These are phyloP conservation scores for Neoboletus subvelutipes DNA, from an alignment of 768 basidiomycete species.

Conservation along the genomic window DNA sequence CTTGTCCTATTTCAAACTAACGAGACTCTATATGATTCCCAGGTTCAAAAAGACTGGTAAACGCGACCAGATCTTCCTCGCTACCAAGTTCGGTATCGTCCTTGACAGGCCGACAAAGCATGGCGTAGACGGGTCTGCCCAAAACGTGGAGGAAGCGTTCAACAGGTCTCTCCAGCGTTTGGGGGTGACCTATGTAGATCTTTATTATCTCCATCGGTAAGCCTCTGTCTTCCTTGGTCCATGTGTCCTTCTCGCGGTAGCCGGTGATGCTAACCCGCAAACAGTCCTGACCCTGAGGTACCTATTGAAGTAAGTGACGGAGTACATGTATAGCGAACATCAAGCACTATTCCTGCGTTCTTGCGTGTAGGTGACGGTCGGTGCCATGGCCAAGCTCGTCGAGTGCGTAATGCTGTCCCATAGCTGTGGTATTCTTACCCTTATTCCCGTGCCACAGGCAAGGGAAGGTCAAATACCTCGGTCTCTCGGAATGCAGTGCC, in stretches of 20 bases:
- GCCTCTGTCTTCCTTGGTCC: background rate
- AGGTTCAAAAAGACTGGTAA: constrained; percentile 50
- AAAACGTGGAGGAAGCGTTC: constrained; percentile 39
- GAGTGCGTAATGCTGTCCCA: constrained; percentile 35
- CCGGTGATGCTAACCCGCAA: background rate
- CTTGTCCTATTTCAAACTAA: no score
- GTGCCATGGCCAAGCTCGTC: constrained; percentile 52
- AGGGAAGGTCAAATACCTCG: constrained; percentile 48
- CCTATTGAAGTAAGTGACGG: constrained; percentile 45
- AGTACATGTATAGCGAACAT: background rate
- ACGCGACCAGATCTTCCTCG: constrained; percentile 54
- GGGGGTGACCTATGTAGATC: constrained; percentile 43
- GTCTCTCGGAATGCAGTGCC: constrained; percentile 53
- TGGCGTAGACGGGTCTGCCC: constrained; percentile 37
- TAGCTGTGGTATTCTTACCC: background rate
- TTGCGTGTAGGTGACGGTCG: constrained; percentile 37
- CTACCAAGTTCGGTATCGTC: constrained; percentile 54
- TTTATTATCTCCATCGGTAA: constrained; percentile 47
- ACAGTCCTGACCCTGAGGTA: constrained; percentile 39
- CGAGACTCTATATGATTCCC: background rate
- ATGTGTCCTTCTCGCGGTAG: no score
- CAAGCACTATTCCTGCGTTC: background rate
- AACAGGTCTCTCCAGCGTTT: constrained; percentile 43
- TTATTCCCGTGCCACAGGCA: constrained; percentile 24
- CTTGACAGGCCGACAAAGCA: constrained; percentile 20